Conservation (phyloP, 768 basidiomycete species). For the Termitomyces bulborhizus region DNA sequence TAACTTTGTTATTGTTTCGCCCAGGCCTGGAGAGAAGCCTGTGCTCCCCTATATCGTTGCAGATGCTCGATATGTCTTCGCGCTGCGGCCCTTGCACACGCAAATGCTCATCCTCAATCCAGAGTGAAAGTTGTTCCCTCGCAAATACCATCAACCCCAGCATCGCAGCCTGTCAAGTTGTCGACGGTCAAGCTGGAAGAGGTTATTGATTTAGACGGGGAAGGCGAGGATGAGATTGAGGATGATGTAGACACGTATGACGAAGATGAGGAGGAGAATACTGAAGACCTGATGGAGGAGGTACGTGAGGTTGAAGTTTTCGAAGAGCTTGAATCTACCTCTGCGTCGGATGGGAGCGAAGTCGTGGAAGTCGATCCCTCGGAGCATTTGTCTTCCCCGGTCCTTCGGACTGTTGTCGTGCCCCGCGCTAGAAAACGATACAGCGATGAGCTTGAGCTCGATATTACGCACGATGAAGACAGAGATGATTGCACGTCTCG, state of each 20-base stretch:
- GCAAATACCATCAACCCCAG: constrained; percentile 1
- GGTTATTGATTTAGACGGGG: constrained; percentile 13
- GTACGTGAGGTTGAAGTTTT: constrained; percentile 28
- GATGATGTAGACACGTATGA: constrained; percentile 12
- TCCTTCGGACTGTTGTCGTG: not conserved
- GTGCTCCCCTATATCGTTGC: constrained; percentile 65
- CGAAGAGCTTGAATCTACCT: constrained; percentile 11
- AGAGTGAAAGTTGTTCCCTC: constrained; percentile 1
- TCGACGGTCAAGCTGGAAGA: constrained; percentile 11
- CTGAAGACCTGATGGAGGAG: constrained; percentile 15
- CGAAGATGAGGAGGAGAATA: constrained; percentile 22
- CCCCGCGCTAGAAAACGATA: constrained; percentile 18
- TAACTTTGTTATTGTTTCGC: constrained; percentile 1
- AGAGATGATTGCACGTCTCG: not conserved
- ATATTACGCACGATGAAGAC: constrained; percentile 10
- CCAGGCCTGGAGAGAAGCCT: constrained; percentile 73
- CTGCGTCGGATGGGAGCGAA: constrained; percentile 8
- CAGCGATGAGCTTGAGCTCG: constrained; percentile 26
- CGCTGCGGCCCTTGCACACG: constrained; percentile 47
- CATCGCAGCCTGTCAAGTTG: not conserved
- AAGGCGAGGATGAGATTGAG: constrained; percentile 20
- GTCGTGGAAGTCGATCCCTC: not conserved
- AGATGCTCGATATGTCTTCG: constrained; percentile 71
- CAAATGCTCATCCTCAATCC: constrained; percentile 12
- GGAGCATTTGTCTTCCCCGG: not conserved